phyloP scores from a whole-genome alignment of 163 green algal genomes.

The Smithsoniella earleae region DNA sequence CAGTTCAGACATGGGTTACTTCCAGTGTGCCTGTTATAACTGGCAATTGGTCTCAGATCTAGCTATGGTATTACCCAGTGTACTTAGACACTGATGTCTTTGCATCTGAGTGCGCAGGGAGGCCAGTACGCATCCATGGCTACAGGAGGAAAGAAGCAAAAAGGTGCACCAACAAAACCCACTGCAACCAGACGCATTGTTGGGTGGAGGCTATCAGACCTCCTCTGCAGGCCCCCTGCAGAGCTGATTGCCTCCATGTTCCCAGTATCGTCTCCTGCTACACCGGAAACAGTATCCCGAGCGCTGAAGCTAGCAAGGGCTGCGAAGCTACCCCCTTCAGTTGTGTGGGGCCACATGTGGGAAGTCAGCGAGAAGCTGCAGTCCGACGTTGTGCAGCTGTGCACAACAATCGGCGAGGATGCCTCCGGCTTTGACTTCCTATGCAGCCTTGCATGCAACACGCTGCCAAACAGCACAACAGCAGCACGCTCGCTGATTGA shows the following conservation, averaged over 20 bases:
- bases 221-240: background rate
- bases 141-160: constrained; percentile 6
- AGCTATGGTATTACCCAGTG: too few relatives aligned
- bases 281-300: background rate
- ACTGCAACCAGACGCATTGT: background rate
- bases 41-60: too few relatives aligned
- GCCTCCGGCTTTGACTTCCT: background rate
- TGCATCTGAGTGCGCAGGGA: background rate
- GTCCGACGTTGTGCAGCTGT: background rate
- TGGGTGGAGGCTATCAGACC: background rate
- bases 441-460: background rate
- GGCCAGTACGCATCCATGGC: background rate
- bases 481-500: background rate
- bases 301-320: background rate
- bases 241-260: constrained; percentile 6
- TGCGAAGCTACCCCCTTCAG: background rate
- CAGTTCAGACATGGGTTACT: too few relatives aligned
- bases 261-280: background rate
- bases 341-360: background rate
- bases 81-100: too few relatives aligned
- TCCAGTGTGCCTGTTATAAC: too few relatives aligned
- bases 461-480: background rate
- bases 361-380: background rate
- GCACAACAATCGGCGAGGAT: background rate
- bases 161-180: background rate